Evolutionary conservation across 176 grass and related monocot species (phyloP).

Genomic region (Echinochloa phyllopogon): DNA sequence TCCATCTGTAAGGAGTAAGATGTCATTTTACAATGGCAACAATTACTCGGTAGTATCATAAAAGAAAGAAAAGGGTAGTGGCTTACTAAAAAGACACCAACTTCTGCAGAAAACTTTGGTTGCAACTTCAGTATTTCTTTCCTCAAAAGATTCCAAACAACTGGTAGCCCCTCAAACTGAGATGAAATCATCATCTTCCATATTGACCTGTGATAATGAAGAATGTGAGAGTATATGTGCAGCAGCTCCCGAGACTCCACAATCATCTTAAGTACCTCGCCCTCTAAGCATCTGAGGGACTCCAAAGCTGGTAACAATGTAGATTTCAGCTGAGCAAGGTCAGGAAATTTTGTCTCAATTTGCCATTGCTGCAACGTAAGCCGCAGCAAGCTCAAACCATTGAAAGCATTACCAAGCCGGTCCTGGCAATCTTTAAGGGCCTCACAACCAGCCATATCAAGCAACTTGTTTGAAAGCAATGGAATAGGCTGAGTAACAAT

Average conservation of each 20-base stretch:
- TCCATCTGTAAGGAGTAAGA: slow-evolving; percentile 56
- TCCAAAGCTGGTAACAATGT: slow-evolving; percentile 54
- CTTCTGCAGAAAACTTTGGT: slow-evolving; percentile 49
- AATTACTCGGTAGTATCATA: slow-evolving; percentile 29
- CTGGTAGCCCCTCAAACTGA: slow-evolving; percentile 59
- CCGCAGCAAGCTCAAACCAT: slow-evolving; percentile 68
- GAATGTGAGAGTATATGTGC: slow-evolving; percentile 60
- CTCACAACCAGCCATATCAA: slow-evolving; percentile 59
- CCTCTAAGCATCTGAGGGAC: slow-evolving; percentile 70
- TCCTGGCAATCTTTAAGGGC: slow-evolving; percentile 50
- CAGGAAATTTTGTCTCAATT: slow-evolving; percentile 51
- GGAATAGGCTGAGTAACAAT: slow-evolving; percentile 57
- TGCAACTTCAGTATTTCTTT: slow-evolving; percentile 75
- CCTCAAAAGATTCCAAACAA: slow-evolving; percentile 83
- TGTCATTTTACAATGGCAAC: slow-evolving; percentile 23
- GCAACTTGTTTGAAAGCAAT: slow-evolving; percentile 60
- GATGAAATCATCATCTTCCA: slow-evolving; percentile 74
- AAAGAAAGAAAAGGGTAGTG: slow-evolving; percentile 33
- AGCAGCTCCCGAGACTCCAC: slow-evolving; percentile 47
- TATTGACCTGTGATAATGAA: slow-evolving; percentile 84
- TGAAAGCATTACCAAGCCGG: slow-evolving; percentile 44
- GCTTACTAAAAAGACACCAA: slow-evolving; percentile 68
- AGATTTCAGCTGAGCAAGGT: slow-evolving; percentile 47
- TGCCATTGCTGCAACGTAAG: slow-evolving; percentile 77
- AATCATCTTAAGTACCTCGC: slow-evolving; percentile 60